phyloP scores from a whole-genome alignment of 257 asterid genomes.

The Handroanthus guayacan region DNA sequence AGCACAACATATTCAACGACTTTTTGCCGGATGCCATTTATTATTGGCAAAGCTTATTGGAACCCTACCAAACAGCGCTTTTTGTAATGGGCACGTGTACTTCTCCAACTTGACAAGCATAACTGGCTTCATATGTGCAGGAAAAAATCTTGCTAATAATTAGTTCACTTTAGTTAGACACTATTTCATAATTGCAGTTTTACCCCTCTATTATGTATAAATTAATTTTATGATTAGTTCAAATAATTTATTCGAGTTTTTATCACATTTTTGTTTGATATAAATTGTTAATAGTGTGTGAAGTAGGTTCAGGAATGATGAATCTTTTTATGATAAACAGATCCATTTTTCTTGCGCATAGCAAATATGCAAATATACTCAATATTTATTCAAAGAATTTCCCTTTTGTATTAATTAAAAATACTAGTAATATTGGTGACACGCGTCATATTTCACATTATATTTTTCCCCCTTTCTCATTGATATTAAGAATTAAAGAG shows the following conservation, averaged over 20 bases:
- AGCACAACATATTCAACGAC: constrained; percentile 37
- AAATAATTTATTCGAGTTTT: neutral
- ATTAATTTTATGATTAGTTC: neutral
- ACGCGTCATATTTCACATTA: too few relatives aligned
- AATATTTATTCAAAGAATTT: too few relatives aligned
- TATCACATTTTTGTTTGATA: too few relatives aligned
- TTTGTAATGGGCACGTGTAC: constrained; percentile 35
- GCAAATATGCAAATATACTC: too few relatives aligned
- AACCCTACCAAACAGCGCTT: constrained; percentile 34
- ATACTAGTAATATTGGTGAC: too few relatives aligned
- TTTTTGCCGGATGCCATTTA: constrained; percentile 41
- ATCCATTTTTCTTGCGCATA: too few relatives aligned
- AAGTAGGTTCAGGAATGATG: too few relatives aligned
- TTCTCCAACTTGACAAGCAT: constrained; percentile 19
- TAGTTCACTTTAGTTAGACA: neutral
- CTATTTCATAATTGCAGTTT: neutral
- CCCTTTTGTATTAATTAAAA: too few relatives aligned
- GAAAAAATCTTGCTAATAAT: neutral
- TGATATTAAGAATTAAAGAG: too few relatives aligned
- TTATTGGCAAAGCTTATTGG: constrained; percentile 6
- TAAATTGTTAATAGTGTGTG: too few relatives aligned
- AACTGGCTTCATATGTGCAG: neutral
- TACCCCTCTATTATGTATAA: neutral
- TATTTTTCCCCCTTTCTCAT: too few relatives aligned
- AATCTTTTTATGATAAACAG: too few relatives aligned